Conservation (phyloP, 2,329 filamentous ascomycete genomes). For the Cadophora gregata region DNA sequence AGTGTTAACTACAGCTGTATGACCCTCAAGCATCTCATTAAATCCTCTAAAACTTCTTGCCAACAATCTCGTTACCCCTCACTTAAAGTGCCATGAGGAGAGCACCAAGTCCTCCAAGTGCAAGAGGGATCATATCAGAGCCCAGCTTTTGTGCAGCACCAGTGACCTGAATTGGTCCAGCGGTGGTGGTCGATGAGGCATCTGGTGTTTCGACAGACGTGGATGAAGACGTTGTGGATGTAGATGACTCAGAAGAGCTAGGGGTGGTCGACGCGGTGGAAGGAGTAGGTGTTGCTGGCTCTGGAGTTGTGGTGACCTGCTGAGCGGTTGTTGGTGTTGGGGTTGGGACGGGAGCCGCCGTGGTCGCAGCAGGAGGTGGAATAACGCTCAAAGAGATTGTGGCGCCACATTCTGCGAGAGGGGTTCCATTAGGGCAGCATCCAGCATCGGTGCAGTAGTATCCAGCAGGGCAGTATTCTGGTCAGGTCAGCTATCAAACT, state of each 20-base stretch:
- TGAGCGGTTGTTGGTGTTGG: background rate
- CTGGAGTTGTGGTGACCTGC: constrained; percentile 2
- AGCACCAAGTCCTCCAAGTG: constrained; percentile 14
- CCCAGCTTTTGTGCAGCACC: constrained; percentile 10
- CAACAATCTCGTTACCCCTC: too few species aligned
- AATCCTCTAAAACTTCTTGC: too few species aligned
- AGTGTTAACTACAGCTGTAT: background rate
- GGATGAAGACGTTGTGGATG: background rate
- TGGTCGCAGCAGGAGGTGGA: constrained; percentile 5
- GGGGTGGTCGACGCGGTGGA: background rate
- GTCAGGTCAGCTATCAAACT: background rate
- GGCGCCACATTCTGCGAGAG: constrained; percentile 16
- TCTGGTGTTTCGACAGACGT: background rate
- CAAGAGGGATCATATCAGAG: background rate
- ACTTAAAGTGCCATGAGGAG: constrained; percentile 31
- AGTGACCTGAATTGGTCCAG: constrained; percentile 10
- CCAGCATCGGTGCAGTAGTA: constrained; percentile 18
- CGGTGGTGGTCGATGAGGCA: constrained; percentile 2
- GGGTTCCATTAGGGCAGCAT: constrained; percentile 3
- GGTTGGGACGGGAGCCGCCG: background rate
- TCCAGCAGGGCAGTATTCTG: constrained; percentile 19
- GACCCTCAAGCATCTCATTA: too few species aligned
- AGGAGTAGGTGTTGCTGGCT: background rate
- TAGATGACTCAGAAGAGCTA: background rate
- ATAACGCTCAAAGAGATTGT: constrained; percentile 19